Base-by-base conservation (phyloP, 495 filamentous ascomycete species). In the Oidiodendron maius region DNA sequence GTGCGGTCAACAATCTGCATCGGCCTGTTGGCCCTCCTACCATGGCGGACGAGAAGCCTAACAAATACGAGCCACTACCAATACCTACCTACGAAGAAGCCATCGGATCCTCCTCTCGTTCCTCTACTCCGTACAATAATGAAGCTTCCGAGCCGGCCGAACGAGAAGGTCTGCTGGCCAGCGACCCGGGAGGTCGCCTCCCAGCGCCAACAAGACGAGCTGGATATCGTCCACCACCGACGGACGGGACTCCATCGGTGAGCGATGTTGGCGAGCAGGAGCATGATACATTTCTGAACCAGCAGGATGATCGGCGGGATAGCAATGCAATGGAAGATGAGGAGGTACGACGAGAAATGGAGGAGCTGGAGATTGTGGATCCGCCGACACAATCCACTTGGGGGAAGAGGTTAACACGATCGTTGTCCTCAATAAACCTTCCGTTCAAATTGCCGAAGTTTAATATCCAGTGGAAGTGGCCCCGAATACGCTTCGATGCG, bases 1-100 rank as follows among this genome's bases (percentile, higher is more conserved):
- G 30, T 25, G 16, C 39, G 21, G 2, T 24, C n/a, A n/a, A n/a
- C 23, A 23, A 21, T 23, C 15, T 15, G 24, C 30, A 23, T 12
- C 15, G 35, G 16, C 13, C 21, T n/a, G 28, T 20, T 44, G 15
- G 32, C 35, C 21, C 17, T 24, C 25, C 24, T 34, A 51, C 22
- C 56, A 81, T 81, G 77, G 64, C 71, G 55, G 71, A 76, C 69
- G 76, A 81, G 52, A 82, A 81, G 65, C 68, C 70, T 51, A 62
- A 77, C 18, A 61, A 69, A 18, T 83, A 84, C 65, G 78, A 83
- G 57, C 64, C 75, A 41, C 76, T 88, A 46, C 91, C 93, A 16
- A 96, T 97, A 66, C 91, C 91, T 8, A 82, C 85, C 32, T 98
- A 98, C 74, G 91, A 96, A 64, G 93, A 98, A 71, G 90, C 93